Base-by-base conservation (phyloP, 1,284 basidiomycete genomes). In the Rhodotorula sp. region DNA sequence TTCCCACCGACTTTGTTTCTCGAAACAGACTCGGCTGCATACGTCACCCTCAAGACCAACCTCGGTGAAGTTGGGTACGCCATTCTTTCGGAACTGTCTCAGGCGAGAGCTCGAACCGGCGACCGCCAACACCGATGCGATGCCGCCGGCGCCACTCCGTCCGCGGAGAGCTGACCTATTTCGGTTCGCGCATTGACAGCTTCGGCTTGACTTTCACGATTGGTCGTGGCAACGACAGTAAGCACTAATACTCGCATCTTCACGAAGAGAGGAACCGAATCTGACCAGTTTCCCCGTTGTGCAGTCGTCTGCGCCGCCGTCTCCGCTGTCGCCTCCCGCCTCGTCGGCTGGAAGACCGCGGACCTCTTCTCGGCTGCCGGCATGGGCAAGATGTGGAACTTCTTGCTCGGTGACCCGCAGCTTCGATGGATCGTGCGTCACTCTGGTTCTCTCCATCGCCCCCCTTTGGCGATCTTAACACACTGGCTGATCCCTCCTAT, bases 201-300 rank as follows among this genome's bases (percentile, higher is more conserved):
- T 88, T 92, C 78, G 93, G 94, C 64, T 93, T 95, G 93, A 95
- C 94, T 19, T 97, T 97, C 81, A 95, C 93, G n/a, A 95, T 95
- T 78, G 93, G 94, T 7, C 88, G 93, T 55, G 93, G 93, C 38
- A 97, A 95, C 80, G 95, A 97, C 72, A 93, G 64, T 65, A 23
- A n/a, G 64, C 26, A 2, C 34, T 15, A 8, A 7, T 14, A 23
- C 15, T 19, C 8, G 21, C 1, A 3, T 1, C 2, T 4, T 10
- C 3, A 54, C 5, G 23, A 12, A 54, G 5, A 26, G 12, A 1
- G 2, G 21, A 95, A 77, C 93, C 79, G 38, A 43, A 3, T 3
- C 48, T 65, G 31, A 88, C 79, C 77, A 83, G 77, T 38, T 26
- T 66, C 68, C 68, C 68, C 38, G 70, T 61, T 62, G 31, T 72